phyloP scores from a whole-genome alignment of 2,329 filamentous ascomycete species.

The Fusarium sp. region DNA sequence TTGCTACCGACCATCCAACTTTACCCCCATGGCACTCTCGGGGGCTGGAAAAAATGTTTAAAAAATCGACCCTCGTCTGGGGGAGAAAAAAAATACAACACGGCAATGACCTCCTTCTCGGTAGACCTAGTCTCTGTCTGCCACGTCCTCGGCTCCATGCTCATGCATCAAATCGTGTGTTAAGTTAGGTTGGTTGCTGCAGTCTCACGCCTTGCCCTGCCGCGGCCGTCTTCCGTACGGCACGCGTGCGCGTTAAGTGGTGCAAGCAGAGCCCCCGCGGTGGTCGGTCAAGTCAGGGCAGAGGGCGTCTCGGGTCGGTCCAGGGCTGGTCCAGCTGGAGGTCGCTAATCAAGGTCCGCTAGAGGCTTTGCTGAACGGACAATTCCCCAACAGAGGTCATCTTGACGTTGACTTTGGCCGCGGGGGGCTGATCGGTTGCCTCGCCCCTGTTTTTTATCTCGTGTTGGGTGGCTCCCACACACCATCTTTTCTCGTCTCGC shows the following conservation, averaged over 20 bases:
- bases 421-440: conserved; percentile 21
- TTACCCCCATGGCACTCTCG: background rate
- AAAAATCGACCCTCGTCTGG: conserved; percentile 12
- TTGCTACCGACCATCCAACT: conserved; percentile 9
- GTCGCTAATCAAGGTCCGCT: conserved; percentile 10
- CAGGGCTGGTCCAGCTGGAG: conserved; percentile 11
- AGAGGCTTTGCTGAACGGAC: background rate
- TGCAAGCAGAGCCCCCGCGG: conserved; percentile 6
- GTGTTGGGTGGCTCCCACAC: conserved; percentile 49
- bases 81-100: background rate
- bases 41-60: background rate
- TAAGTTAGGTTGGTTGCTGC: conserved; percentile 2
- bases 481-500: conserved; percentile 38
- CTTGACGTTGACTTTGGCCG: conserved; percentile 26
- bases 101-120: conserved; percentile 11
- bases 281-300: conserved; percentile 11
- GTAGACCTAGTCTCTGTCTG: conserved; percentile 30
- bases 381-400: conserved; percentile 27
- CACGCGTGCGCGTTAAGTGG: background rate
- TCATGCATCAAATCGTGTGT: conserved; percentile 19
- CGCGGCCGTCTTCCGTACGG: background rate
- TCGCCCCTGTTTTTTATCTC: conserved; percentile 42
- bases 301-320: background rate
- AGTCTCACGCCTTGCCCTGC: conserved; percentile 7
- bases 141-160: conserved; percentile 33